Evolutionary conservation across 2,329 filamentous ascomycete species (phyloP).

Genomic region (Didymellaceae sp.): DNA sequence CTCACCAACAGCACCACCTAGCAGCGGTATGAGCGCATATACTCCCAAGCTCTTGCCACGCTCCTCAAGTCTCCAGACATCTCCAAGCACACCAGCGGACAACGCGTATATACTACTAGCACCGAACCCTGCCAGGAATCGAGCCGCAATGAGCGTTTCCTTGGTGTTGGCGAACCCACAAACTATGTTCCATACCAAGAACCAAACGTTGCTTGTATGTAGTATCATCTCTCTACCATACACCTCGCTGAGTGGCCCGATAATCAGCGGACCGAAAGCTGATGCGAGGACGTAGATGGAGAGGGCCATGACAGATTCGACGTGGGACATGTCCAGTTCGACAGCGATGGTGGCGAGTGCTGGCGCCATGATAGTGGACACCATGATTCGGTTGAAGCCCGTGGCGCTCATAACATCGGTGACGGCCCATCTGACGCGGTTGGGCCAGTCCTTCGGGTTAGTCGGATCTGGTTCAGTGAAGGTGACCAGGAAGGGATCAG

Average conservation of each 20-base stretch:
- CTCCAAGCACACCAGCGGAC: slow-evolving; percentile 31
- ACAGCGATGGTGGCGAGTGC: slow-evolving; percentile 28
- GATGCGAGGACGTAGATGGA: slow-evolving; percentile 40
- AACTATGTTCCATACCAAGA: slow-evolving; percentile 34
- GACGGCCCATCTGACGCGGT: slow-evolving; percentile 27
- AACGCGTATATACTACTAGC: slow-evolving; percentile 33
- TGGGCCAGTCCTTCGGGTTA: slow-evolving; percentile 34
- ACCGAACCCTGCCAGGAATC: slow-evolving; percentile 37
- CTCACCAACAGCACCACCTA: slow-evolving; percentile 28
- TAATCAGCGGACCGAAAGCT: slow-evolving; percentile 36
- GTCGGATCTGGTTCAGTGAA: slow-evolving; percentile 21
- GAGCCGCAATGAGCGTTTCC: slow-evolving; percentile 30
- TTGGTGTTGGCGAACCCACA: slow-evolving; percentile 37
- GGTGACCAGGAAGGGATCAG: slow-evolving; percentile 20
- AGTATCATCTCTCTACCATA: slow-evolving; percentile 34
- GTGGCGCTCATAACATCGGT: slow-evolving; percentile 33
- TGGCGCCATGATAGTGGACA: slow-evolving; percentile 41
- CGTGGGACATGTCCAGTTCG: slow-evolving; percentile 30
- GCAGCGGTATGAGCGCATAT: slow-evolving; percentile 28
- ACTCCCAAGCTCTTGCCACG: slow-evolving; percentile 24
- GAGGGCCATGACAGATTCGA: slow-evolving; percentile 33
- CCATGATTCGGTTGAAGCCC: slow-evolving; percentile 40
- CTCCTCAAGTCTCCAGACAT: slow-evolving; percentile 36
- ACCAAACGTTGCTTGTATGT: slow-evolving; percentile 34
- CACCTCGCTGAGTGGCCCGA: slow-evolving; percentile 40